A percentile compares a stretch with the other conserved stretches of the same genome.
Evolutionary conservation across 2,329 filamentous ascomycete species (phyloP).

Genomic region (Alternaria conjuncta): DNA sequence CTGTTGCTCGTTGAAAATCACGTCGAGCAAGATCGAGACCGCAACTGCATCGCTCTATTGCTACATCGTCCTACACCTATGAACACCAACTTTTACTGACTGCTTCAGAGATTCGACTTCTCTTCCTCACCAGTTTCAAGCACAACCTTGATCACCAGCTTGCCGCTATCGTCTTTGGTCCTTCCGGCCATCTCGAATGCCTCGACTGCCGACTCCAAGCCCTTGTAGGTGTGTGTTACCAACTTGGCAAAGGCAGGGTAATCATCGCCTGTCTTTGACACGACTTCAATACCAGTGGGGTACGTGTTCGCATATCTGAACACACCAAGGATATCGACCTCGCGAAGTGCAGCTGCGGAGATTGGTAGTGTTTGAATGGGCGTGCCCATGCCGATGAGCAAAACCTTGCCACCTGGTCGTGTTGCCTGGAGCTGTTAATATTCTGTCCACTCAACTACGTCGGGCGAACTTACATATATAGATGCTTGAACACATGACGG

Average conservation of each 20-base stretch:
- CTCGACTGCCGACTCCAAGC: slow-evolving; percentile 65
- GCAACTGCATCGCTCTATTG: neutral
- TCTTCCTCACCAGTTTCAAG: slow-evolving; percentile 52
- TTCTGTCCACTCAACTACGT: neutral
- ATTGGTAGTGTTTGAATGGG: slow-evolving; percentile 77
- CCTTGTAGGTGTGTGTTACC: slow-evolving; percentile 75
- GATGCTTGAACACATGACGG: slow-evolving; percentile 76
- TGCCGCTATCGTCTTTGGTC: slow-evolving; percentile 71
- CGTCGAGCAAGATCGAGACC: neutral
- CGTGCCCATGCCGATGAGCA: slow-evolving; percentile 82
- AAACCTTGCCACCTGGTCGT: slow-evolving; percentile 71
- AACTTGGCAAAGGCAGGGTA: slow-evolving; percentile 72
- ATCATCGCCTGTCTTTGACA: slow-evolving; percentile 53
- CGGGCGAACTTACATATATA: slow-evolving; percentile 63
- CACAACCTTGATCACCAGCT: slow-evolving; percentile 75
- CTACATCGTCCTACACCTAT: neutral
- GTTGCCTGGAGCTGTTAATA: slow-evolving; percentile 55
- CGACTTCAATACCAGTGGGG: slow-evolving; percentile 69
- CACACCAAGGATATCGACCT: slow-evolving; percentile 79
- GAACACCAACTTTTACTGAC: neutral
- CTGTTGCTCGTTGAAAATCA: no score
- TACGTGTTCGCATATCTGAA: slow-evolving; percentile 82
- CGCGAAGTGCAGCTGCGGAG: slow-evolving; percentile 73
- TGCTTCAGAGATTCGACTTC: slow-evolving; percentile 20
- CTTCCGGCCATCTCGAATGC: slow-evolving; percentile 75